Percentiles rank a stretch among this genome's conserved stretches.
These are phyloP conservation scores for Paratinospora sagittata DNA, from an alignment of 164 flowering plant genomes.

Conservation along the genomic window DNA sequence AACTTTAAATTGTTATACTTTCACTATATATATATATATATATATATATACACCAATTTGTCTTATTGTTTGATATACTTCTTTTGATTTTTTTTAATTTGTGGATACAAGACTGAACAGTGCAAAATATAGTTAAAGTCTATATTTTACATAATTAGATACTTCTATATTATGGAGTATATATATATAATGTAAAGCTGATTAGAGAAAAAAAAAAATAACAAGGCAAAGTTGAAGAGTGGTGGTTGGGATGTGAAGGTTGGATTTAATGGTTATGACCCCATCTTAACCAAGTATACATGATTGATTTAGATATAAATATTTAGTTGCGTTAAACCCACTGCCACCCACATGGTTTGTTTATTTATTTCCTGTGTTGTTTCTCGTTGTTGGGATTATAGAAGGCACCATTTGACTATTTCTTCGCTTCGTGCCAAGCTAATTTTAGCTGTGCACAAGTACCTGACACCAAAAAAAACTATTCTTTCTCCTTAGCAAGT, in stretches of 20 bases:
- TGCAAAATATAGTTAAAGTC: too few species aligned
- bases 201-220: too few species aligned
- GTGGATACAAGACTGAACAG: too few species aligned
- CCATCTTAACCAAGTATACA: conserved; percentile 1
- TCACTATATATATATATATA: too few species aligned
- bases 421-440: background rate
- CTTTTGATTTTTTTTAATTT: too few species aligned
- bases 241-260: background rate
- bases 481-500: background rate
- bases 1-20: too few species aligned
- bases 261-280: conserved; percentile 1
- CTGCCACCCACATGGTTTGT: conserved; percentile 25
- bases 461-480: background rate
- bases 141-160: too few species aligned
- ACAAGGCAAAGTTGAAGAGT: too few species aligned
- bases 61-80: too few species aligned
- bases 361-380: background rate
- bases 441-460: background rate
- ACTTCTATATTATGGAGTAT: too few species aligned
- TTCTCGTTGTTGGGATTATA: conserved; percentile 12
- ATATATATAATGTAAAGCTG: too few species aligned
- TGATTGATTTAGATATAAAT: background rate
- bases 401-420: conserved; percentile 3
- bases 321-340: conserved; percentile 15
- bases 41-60: too few species aligned